phyloP scores from a whole-genome alignment of 2,329 filamentous ascomycete genomes.

The Microsporum canis region DNA sequence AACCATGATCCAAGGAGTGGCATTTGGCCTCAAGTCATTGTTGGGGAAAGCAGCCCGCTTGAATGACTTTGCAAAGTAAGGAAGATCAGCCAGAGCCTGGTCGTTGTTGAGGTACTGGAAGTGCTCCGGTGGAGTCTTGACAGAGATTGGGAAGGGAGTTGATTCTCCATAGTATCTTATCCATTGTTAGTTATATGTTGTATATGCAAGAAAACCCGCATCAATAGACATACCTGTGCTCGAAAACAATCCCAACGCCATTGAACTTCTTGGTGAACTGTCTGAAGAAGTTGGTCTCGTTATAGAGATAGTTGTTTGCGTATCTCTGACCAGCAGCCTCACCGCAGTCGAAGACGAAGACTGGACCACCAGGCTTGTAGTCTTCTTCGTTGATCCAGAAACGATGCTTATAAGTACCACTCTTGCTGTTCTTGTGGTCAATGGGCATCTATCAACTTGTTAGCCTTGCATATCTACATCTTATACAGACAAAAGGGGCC shows the following conservation, averaged over 20 bases:
- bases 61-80: slow-evolving; percentile 35
- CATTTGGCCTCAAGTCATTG: slow-evolving; percentile 29
- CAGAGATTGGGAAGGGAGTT: slow-evolving; percentile 27
- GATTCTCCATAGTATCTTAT: slow-evolving; percentile 35
- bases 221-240: slow-evolving; percentile 28
- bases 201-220: neutral
- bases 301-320: slow-evolving; percentile 27
- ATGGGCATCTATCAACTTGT: slow-evolving; percentile 22
- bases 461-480: neutral
- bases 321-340: slow-evolving; percentile 34
- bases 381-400: slow-evolving; percentile 45
- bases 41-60: slow-evolving; percentile 22
- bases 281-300: slow-evolving; percentile 23
- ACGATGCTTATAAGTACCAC: slow-evolving; percentile 43
- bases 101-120: slow-evolving; percentile 33
- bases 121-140: slow-evolving; percentile 29
- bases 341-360: slow-evolving; percentile 40
- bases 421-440: slow-evolving; percentile 26
- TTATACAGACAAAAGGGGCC: neutral
- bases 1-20: slow-evolving; percentile 37
- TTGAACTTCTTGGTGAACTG: slow-evolving; percentile 26
- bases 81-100: slow-evolving; percentile 37
- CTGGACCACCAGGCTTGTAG: slow-evolving; percentile 44
- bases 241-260: slow-evolving; percentile 33
- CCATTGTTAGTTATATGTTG: neutral